Evolutionary conservation across 1,284 basidiomycete genomes (phyloP).

Genomic region (Cryptococcus sp.): DNA sequence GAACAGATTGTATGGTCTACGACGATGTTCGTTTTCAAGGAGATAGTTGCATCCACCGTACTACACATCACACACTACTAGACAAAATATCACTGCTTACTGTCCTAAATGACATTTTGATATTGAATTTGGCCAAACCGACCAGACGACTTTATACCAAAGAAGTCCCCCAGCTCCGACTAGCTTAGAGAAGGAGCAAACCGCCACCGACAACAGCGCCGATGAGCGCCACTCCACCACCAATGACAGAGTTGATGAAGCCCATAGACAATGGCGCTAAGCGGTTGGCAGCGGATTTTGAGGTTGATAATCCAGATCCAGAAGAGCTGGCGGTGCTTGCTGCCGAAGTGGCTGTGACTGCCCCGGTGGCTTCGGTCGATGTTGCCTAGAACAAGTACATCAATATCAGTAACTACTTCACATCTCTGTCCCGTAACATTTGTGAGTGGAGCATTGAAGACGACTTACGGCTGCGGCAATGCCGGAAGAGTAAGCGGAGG

Average conservation of each 20-base stretch:
- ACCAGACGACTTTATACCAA: neutral
- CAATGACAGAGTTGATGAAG: slow-evolving; percentile 19
- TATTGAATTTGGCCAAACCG: too few relatives aligned
- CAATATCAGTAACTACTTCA: neutral
- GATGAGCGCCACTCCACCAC: slow-evolving; percentile 21
- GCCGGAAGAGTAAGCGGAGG: slow-evolving; percentile 58
- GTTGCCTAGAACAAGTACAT: slow-evolving; percentile 12
- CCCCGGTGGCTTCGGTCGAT: slow-evolving; percentile 22
- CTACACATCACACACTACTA: too few relatives aligned
- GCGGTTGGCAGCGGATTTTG: slow-evolving; percentile 18
- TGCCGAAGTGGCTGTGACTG: slow-evolving; percentile 30
- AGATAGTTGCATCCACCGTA: too few relatives aligned
- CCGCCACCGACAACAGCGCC: slow-evolving; percentile 29
- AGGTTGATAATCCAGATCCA: slow-evolving; percentile 5
- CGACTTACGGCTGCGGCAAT: slow-evolving; percentile 28
- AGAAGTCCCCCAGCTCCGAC: too few relatives aligned
- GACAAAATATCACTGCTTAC: too few relatives aligned
- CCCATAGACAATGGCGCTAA: slow-evolving; percentile 10
- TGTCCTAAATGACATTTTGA: too few relatives aligned
- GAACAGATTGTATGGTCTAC: too few relatives aligned
- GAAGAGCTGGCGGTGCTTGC: slow-evolving; percentile 14
- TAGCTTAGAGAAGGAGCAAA: slow-evolving; percentile 24
- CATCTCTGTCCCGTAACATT: too few relatives aligned
- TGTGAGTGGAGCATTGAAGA: neutral
- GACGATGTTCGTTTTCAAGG: too few relatives aligned